Evolutionary conservation across 768 basidiomycete species (phyloP), one percentile per base, ranked within the genome.

Genomic region (Fomitopsis pulvina): DNA sequence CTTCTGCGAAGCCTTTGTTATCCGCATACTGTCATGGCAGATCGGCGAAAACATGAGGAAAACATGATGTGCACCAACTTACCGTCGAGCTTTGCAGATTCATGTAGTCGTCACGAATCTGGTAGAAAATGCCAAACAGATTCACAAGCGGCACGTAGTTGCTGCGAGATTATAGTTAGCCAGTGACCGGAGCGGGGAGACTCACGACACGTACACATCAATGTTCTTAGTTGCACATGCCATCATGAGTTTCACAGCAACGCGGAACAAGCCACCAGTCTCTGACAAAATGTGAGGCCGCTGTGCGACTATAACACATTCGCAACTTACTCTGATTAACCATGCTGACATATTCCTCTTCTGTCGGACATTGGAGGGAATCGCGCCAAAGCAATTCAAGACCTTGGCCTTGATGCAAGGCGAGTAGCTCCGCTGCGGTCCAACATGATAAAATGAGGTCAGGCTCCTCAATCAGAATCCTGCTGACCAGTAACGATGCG

Each of bases 61-160:
- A 45, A 18, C 39, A 8, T 24, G 41, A 21, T 20, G 7, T 9
- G 26, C 8, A n/a, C 18, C 29, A 8, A 45, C 70, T 22, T 58
- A 92, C 92, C 74, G 93, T 81, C 16, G 78, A 77, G 42, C 88
- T 37, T 18, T 37, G 85, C 22, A 97, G 70, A 59, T 97, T 97
- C 88, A 95, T 92, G 41, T 93, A 87, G 64, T 97, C 95, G 58
- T 98, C 95, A n/a, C 93, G 72, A 57, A 98, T 94, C 64, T 98
- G 95, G 66, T 92, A 96, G 60, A 83, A 87, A n/a, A 96, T 80
- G 2, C 94, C 92, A 52, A 97, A 87, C 9, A 96, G 78, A 64
- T 96, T 96, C 54, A 95, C 89, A 1, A 98, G 76, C 0, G 93
- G 92, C 1, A 95, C 82, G 56, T 91, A 96, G 65, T 97, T 83